Evolutionary conservation across 1,284 basidiomycete species (phyloP).

Genomic region (Cronartium quercuum): DNA sequence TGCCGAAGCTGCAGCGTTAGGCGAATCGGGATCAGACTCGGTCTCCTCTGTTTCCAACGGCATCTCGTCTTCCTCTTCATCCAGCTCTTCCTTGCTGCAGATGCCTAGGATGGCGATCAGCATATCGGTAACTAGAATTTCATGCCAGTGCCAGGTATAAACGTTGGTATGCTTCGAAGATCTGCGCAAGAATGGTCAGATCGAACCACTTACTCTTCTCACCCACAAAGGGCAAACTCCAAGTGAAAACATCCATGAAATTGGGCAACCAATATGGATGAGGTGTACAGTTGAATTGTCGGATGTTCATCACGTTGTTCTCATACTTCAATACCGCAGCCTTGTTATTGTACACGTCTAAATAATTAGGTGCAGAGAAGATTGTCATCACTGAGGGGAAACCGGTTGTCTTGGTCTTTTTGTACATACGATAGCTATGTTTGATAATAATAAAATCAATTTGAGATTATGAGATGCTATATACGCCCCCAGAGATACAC

Average conservation of each 20-base stretch:
- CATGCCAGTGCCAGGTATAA: conserved; percentile 27
- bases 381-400: conserved; percentile 93
- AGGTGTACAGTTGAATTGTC: conserved; percentile 88
- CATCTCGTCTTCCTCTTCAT: conserved; percentile 69
- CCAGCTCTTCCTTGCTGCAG: conserved; percentile 88
- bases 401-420: conserved; percentile 86
- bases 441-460: neutral
- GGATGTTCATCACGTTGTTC: conserved; percentile 91
- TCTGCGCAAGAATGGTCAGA: neutral
- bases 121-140: conserved; percentile 77
- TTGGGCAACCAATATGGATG: conserved; percentile 97
- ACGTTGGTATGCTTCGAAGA: conserved; percentile 2
- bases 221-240: conserved; percentile 96
- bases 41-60: conserved; percentile 45
- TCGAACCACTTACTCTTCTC: conserved; percentile 70
- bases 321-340: conserved; percentile 94
- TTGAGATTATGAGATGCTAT: neutral
- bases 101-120: conserved; percentile 87
- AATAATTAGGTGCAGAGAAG: conserved; percentile 90
- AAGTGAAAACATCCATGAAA: conserved; percentile 99
- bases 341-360: conserved; percentile 95
- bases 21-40: conserved; percentile 40
- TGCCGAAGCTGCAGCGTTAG: conserved; percentile 55
- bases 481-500: too few relatives aligned
- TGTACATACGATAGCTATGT: conserved; percentile 84